Percentiles rank a stretch among this genome's conserved stretches.
Conservation (phyloP, 352 stramenopile genomes). For the Phytophthora quininea region DNA sequence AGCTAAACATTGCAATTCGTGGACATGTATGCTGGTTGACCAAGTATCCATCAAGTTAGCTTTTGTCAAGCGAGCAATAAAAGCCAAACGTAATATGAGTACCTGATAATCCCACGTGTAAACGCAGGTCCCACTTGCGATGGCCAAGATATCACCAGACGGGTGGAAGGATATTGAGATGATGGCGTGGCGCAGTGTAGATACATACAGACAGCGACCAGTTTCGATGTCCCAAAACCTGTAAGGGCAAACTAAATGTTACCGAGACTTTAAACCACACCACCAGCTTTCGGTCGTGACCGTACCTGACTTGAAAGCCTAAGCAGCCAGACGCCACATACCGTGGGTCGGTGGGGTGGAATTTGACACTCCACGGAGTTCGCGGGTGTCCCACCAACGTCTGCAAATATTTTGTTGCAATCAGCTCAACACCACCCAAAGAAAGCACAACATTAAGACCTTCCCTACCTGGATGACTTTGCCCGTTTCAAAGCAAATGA, state of each 20-base stretch:
- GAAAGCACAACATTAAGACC: no score
- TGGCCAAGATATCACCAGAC: slow-evolving; percentile 92
- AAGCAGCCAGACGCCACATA: slow-evolving; percentile 98
- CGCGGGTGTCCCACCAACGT: slow-evolving; percentile 84
- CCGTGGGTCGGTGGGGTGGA: slow-evolving; percentile 93
- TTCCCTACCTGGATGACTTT: slow-evolving; percentile 75
- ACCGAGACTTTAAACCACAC: neutral
- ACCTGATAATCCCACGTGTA: slow-evolving; percentile 97
- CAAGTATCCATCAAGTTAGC: slow-evolving; percentile 1
- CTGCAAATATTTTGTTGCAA: slow-evolving; percentile 28
- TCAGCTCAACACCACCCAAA: no score
- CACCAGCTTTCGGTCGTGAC: neutral
- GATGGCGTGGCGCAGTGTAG: slow-evolving; percentile 93
- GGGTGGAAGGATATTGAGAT: slow-evolving; percentile 98
- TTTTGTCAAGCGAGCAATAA: neutral
- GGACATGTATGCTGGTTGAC: slow-evolving; percentile 70
- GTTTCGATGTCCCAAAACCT: slow-evolving; percentile 91
- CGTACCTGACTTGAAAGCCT: slow-evolving; percentile 93
- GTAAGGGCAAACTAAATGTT: slow-evolving; percentile 1
- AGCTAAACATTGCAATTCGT: slow-evolving; percentile 90
- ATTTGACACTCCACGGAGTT: slow-evolving; percentile 98
- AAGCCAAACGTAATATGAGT: slow-evolving; percentile 39
- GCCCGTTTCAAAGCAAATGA: slow-evolving; percentile 93
- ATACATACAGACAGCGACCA: slow-evolving; percentile 93
- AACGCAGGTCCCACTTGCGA: slow-evolving; percentile 94